Evolutionary conservation across 306 rosid genomes (phyloP).

Genomic region (Pyrus betulifolia): DNA sequence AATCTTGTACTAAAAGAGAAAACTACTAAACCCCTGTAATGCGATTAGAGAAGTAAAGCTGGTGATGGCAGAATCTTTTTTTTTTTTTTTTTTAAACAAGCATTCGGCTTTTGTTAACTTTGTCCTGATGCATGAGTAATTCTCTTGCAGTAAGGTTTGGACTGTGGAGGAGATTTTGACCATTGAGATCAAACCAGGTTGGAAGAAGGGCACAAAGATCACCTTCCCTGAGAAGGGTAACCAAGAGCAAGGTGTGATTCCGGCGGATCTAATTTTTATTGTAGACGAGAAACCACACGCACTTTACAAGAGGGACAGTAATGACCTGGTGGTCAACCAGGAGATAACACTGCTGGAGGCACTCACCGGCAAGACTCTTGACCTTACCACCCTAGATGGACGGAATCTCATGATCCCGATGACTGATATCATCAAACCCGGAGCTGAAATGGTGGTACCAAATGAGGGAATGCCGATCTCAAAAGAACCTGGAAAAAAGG

Average conservation of each 20-base stretch:
- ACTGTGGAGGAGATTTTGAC: slow-evolving; percentile 84
- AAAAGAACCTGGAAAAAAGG: slow-evolving; percentile 78
- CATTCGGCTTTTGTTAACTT: not conserved
- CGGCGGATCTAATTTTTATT: slow-evolving; percentile 80
- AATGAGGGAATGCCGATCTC: slow-evolving; percentile 94
- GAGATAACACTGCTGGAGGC: slow-evolving; percentile 86
- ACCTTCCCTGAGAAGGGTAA: slow-evolving; percentile 91
- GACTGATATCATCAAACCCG: slow-evolving; percentile 63
- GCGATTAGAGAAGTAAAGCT: not conserved
- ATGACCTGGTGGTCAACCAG: slow-evolving; percentile 74
- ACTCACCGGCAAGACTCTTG: slow-evolving; percentile 72
- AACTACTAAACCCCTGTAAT: not conserved
- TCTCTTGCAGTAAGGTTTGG: slow-evolving; percentile 49
- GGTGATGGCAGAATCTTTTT: not conserved
- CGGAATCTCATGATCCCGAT: slow-evolving; percentile 57
- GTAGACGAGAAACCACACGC: slow-evolving; percentile 92
- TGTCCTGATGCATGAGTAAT: slow-evolving; percentile 14
- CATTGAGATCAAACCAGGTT: slow-evolving; percentile 80
- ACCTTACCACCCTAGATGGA: slow-evolving; percentile 65
- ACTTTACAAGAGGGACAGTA: slow-evolving; percentile 64
- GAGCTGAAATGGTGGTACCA: slow-evolving; percentile 54
- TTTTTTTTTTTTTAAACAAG: not conserved
- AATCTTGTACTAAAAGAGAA: not conserved
- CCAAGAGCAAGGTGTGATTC: slow-evolving; percentile 72
- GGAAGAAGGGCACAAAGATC: slow-evolving; percentile 96